These are phyloP conservation scores for Tremellales sp. DNA, from an alignment of 1,284 basidiomycete genomes.

Conservation along the genomic window DNA sequence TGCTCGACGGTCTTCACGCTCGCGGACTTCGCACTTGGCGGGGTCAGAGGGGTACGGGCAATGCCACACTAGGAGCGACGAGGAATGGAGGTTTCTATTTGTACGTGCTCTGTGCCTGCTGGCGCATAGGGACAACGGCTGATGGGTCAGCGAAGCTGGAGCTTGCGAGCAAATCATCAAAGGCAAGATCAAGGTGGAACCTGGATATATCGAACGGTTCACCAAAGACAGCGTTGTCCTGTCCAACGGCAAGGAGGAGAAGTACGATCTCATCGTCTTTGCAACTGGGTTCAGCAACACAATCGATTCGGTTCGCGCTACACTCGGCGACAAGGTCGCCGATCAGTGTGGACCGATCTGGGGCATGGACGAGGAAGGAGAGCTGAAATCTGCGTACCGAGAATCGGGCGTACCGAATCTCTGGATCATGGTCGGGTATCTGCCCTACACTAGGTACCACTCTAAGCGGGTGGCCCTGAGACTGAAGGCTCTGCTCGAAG, in stretches of 20 bases:
- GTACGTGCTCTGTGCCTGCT: too few relatives aligned
- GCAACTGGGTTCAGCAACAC: slow-evolving; percentile 56
- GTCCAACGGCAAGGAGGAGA: slow-evolving; percentile 46
- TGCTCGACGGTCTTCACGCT: slow-evolving; percentile 55
- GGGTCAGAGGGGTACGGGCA: slow-evolving; percentile 25
- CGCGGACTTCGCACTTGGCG: slow-evolving; percentile 50
- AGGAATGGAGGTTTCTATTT: slow-evolving; percentile 40
- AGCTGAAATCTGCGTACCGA: slow-evolving; percentile 54
- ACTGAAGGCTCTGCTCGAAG: slow-evolving; percentile 28
- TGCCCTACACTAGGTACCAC: slow-evolving; percentile 23
- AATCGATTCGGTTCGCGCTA: slow-evolving; percentile 43
- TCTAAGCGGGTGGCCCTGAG: slow-evolving; percentile 26
- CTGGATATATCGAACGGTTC: slow-evolving; percentile 27
- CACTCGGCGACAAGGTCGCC: slow-evolving; percentile 54
- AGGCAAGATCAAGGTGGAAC: slow-evolving; percentile 34
- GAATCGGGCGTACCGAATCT: slow-evolving; percentile 54
- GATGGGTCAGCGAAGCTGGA: slow-evolving; percentile 34
- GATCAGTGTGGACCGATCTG: slow-evolving; percentile 54
- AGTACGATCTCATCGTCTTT: slow-evolving; percentile 64
- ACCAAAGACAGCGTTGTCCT: slow-evolving; percentile 24
- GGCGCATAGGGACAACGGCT: too few relatives aligned
- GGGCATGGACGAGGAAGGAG: slow-evolving; percentile 59
- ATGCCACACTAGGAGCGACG: slow-evolving; percentile 20
- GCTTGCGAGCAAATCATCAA: slow-evolving; percentile 36
- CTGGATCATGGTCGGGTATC: slow-evolving; percentile 58